These are phyloP conservation scores for Juncus inflexus DNA, from an alignment of 176 grass and related monocot genomes.

Conservation along the genomic window DNA sequence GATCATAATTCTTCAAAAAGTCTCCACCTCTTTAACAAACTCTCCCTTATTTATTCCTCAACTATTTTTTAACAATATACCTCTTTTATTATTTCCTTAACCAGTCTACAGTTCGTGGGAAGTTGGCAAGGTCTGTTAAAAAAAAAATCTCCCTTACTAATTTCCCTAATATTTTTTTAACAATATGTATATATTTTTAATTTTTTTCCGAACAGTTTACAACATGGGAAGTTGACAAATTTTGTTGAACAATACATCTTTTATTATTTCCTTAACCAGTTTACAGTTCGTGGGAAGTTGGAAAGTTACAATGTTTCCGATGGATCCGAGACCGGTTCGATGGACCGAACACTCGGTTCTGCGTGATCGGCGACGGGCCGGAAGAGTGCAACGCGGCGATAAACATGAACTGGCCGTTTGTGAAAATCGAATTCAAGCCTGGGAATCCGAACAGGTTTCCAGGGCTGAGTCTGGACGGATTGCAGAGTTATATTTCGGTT, in stretches of 20 bases:
- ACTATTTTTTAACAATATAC: not conserved
- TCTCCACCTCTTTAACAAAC: too few relatives aligned
- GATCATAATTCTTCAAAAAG: too few relatives aligned
- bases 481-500: constrained; percentile 52
- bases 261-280: constrained; percentile 31
- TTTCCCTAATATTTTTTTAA: too few relatives aligned
- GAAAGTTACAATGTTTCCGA: constrained; percentile 87
- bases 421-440: constrained; percentile 72
- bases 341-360: constrained; percentile 65
- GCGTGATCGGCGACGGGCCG: constrained; percentile 64
- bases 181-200: too few relatives aligned
- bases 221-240: too few relatives aligned
- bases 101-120: too few relatives aligned
- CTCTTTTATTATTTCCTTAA: too few relatives aligned
- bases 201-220: too few relatives aligned
- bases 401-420: constrained; percentile 78
- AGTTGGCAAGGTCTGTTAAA: too few relatives aligned
- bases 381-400: constrained; percentile 75
- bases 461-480: constrained; percentile 48
- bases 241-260: too few relatives aligned
- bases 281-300: constrained; percentile 93
- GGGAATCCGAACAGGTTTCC: constrained; percentile 62
- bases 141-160: too few relatives aligned
- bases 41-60: too few relatives aligned
- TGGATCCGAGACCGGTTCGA: constrained; percentile 85